A percentile compares a stretch with the other conserved stretches of the same genome.
These are phyloP conservation scores for Blastocystis sp. DNA, from an alignment of 352 stramenopile genomes.

Conservation along the genomic window DNA sequence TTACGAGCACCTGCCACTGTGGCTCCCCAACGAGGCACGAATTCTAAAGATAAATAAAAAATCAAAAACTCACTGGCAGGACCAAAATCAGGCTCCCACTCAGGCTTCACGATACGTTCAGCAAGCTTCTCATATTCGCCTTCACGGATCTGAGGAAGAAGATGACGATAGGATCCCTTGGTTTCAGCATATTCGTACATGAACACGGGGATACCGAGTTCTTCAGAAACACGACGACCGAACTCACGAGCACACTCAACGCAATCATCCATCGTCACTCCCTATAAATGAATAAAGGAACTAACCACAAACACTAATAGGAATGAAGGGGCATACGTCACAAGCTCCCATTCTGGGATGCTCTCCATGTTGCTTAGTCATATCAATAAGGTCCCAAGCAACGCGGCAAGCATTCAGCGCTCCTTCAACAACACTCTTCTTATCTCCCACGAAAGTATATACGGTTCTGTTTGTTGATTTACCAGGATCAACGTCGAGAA, in stretches of 20 bases:
- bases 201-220: constrained; percentile 59
- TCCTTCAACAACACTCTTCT: constrained; percentile 67
- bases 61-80: constrained; percentile 24
- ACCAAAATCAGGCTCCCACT: constrained; percentile 71
- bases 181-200: constrained; percentile 68
- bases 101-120: constrained; percentile 68
- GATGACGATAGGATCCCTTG: constrained; percentile 61
- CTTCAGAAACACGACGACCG: constrained; percentile 21
- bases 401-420: constrained; percentile 70
- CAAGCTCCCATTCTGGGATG: constrained; percentile 70
- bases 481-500: constrained; percentile 70
- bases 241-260: constrained; percentile 69
- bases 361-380: constrained; percentile 70
- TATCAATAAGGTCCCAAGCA: constrained; percentile 70
- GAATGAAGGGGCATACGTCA: constrained; percentile 71
- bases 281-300: neutral
- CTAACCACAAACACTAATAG: constrained; percentile 53
- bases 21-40: constrained; percentile 69
- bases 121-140: constrained; percentile 69
- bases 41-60: constrained; percentile 45
- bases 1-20: constrained; percentile 69
- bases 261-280: constrained; percentile 71
- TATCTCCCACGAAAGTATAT: constrained; percentile 70
- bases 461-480: constrained; percentile 70
- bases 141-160: constrained; percentile 69